Base-by-base conservation (phyloP, 257 asterid genomes). In the Rhazya stricta region DNA sequence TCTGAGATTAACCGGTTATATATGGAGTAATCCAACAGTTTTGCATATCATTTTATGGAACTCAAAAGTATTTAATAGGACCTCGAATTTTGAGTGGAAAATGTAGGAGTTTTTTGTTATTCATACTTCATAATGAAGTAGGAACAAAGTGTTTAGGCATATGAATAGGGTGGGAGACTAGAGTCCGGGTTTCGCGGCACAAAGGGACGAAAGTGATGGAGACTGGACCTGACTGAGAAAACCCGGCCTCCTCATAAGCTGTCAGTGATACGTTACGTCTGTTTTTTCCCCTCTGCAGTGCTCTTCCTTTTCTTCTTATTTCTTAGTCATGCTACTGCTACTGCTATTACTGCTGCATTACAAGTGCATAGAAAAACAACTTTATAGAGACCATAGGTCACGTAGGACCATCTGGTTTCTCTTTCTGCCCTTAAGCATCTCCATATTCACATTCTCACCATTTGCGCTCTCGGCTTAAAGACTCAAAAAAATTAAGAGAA, bases 241-340 rank as follows among this genome's bases (percentile, higher is more conserved):
- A 68, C 73, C 73, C 56, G 10, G 56, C 36, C 56, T 84, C 74
- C 71, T 66, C 67, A 70, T 54, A 42, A 29, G 23, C 23, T 89
- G 91, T 89, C 93, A 93, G 94, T 88, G 97, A 83, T 86, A 84
- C 92, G 97, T 89, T 88, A 89, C 96, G 83, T 89, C 96, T 87
- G 81, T 86, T 83, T 88, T 82, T 53, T 46, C 75, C 57, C 71
- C 39, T 1, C 41, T 45, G n/a, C 62, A 70, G 29, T 70, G 67
- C 70, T 58, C 34, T 21, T 18, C 6, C 2, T 25, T 34, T 23
- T 21, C 72, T 6, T 62, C 45, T 23, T 54, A 51, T 53, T 46
- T 50, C 41, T 36, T 53, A 12, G 32, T 45, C 72, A 18, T 74
- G 21, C 54, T 43, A 13, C 58, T 18, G 56, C 58, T 45, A 13